Percentiles rank a stretch among this genome's conserved stretches.
Evolutionary conservation across 2,329 filamentous ascomycete genomes (phyloP).

Genomic region (Dryadomyces sulphureus): DNA sequence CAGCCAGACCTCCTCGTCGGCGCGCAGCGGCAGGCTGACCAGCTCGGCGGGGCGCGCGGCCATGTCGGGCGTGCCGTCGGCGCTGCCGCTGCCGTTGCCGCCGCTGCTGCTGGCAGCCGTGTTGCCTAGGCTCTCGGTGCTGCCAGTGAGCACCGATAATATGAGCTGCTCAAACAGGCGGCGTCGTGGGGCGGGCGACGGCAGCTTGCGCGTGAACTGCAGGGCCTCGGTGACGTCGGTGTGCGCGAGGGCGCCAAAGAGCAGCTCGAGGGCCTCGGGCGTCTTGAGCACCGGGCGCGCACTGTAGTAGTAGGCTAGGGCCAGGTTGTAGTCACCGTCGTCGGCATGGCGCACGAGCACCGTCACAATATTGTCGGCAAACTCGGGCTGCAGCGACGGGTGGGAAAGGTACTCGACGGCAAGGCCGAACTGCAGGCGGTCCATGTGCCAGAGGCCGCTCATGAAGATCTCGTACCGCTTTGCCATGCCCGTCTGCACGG

Average conservation of each 20-base stretch:
- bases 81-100: constrained; percentile 1
- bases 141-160: constrained; percentile 33
- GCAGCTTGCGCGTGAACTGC: constrained; percentile 53
- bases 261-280: constrained; percentile 43
- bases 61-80: constrained; percentile 13
- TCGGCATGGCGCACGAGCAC: constrained; percentile 48
- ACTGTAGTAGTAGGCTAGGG: constrained; percentile 66
- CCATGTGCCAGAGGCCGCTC: constrained; percentile 69
- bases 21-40: constrained; percentile 56
- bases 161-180: constrained; percentile 55
- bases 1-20: constrained; percentile 60
- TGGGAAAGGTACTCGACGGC: constrained; percentile 67
- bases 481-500: constrained; percentile 49
- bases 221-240: constrained; percentile 60
- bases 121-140: constrained; percentile 6
- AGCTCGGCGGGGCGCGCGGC: constrained; percentile 52
- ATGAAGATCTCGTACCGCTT: constrained; percentile 68
- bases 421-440: constrained; percentile 51
- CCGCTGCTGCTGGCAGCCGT: constrained; percentile 10
- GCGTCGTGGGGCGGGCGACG: constrained; percentile 40
- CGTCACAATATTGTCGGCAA: constrained; percentile 67
- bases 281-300: constrained; percentile 58
- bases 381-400: constrained; percentile 65
- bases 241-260: constrained; percentile 54
- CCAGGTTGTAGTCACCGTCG: constrained; percentile 45